phyloP scores from a whole-genome alignment of 202 grass and related monocot genomes.

The Carex arenaria region DNA sequence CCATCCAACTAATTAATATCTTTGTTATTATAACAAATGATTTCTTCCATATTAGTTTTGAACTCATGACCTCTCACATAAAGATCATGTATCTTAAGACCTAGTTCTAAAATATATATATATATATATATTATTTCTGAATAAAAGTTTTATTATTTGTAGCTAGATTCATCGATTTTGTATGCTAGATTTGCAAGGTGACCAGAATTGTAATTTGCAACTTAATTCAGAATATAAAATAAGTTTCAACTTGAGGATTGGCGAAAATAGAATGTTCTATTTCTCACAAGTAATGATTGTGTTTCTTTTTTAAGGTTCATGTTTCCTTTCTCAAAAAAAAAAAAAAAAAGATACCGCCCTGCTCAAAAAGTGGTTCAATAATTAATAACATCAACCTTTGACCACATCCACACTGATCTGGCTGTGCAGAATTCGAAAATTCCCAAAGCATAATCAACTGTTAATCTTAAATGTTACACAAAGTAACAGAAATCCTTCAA shows the following conservation, averaged over 20 bases:
- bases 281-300: not conserved
- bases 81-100: no score
- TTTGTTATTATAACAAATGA: no score
- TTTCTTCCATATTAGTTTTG: no score
- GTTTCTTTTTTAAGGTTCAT: not conserved
- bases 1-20: no score
- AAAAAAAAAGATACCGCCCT: no score
- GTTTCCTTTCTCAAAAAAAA: no score
- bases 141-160: no score
- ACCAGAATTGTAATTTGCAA: not conserved
- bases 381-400: not conserved
- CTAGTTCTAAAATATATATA: no score
- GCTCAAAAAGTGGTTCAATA: not conserved
- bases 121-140: no score
- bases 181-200: not conserved
- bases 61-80: no score
- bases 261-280: not conserved
- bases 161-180: no score
- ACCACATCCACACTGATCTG: not conserved
- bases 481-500: not conserved
- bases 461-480: slow-evolving; percentile 8
- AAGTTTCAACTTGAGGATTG: not conserved
- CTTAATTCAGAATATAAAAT: not conserved
- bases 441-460: not conserved
- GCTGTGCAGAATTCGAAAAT: not conserved